Conservation (phyloP, 2,329 filamentous ascomycete species). For the Hysterium pulicare region DNA sequence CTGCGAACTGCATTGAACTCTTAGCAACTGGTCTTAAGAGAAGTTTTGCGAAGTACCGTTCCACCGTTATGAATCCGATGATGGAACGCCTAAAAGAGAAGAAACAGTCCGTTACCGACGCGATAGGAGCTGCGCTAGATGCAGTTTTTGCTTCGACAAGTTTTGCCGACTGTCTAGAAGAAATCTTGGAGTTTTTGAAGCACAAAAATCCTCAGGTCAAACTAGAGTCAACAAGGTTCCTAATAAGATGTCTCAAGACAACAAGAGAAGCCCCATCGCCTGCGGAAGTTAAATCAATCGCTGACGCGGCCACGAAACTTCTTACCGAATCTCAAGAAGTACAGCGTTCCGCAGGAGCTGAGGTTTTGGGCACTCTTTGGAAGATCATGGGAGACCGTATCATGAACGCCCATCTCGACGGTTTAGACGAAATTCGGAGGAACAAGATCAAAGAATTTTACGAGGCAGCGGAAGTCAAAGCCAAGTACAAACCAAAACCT, state of each 20-base stretch:
- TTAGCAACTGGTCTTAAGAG: slow-evolving; percentile 81
- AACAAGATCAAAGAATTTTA: slow-evolving; percentile 93
- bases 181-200: slow-evolving; percentile 76
- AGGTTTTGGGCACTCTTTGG: slow-evolving; percentile 91
- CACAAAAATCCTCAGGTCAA: slow-evolving; percentile 99
- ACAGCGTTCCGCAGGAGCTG: slow-evolving; percentile 82
- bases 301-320: slow-evolving; percentile 86
- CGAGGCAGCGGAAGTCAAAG: slow-evolving; percentile 77
- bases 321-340: slow-evolving; percentile 84
- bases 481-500: slow-evolving; percentile 88
- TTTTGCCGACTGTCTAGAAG: slow-evolving; percentile 84
- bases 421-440: slow-evolving; percentile 92
- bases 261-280: slow-evolving; percentile 82
- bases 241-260: slow-evolving; percentile 81
- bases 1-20: slow-evolving; percentile 87
- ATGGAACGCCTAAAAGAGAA: slow-evolving; percentile 97
- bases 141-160: slow-evolving; percentile 63
- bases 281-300: slow-evolving; percentile 76
- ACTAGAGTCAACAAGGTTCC: slow-evolving; percentile 87
- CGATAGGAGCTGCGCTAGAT: slow-evolving; percentile 81
- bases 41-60: slow-evolving; percentile 75
- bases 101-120: slow-evolving; percentile 84
- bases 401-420: slow-evolving; percentile 89
- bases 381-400: slow-evolving; percentile 96
- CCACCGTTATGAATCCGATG: slow-evolving; percentile 79